These are phyloP conservation scores for Anisogramma anomala DNA, from an alignment of 2,329 filamentous ascomycete genomes.

Conservation along the genomic window DNA sequence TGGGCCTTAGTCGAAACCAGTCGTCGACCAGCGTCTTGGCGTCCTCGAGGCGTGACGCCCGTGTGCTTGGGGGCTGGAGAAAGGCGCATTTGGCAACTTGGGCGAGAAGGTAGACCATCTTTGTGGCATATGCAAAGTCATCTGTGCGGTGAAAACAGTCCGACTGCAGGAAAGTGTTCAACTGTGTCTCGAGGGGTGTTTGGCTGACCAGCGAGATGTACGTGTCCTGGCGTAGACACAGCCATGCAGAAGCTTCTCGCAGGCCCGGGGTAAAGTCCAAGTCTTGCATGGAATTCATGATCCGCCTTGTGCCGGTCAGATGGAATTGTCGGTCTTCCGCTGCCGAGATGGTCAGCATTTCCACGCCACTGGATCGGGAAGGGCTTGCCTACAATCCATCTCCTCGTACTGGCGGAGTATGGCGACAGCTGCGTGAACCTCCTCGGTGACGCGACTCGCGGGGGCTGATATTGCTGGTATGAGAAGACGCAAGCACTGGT, in stretches of 20 bases:
- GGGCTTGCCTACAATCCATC: background rate
- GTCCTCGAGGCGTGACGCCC: background rate
- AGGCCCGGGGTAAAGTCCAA: conserved; percentile 1
- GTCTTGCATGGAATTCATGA: conserved; percentile 3
- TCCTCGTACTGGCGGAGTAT: conserved; percentile 4
- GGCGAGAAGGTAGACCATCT: background rate
- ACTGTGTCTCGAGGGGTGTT: conserved; percentile 1
- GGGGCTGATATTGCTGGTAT: conserved; percentile 3
- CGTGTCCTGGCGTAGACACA: conserved; percentile 4
- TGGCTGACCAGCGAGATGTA: conserved; percentile 6
- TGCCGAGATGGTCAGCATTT: background rate
- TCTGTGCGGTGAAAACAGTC: background rate
- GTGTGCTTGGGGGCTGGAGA: background rate
- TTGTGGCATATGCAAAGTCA: background rate
- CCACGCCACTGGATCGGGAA: accelerated
- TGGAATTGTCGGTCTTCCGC: conserved; percentile 1
- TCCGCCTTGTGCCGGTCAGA: conserved; percentile 2
- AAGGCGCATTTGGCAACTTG: background rate
- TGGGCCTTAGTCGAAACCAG: background rate
- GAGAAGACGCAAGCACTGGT: conserved; percentile 5
- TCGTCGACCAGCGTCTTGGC: background rate
- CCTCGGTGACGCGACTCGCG: background rate
- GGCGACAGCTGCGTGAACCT: conserved; percentile 1
- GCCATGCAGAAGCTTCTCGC: conserved; percentile 5
- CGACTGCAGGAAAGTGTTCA: background rate